phyloP scores from a whole-genome alignment of 768 basidiomycete genomes.

The Mycena pura region DNA sequence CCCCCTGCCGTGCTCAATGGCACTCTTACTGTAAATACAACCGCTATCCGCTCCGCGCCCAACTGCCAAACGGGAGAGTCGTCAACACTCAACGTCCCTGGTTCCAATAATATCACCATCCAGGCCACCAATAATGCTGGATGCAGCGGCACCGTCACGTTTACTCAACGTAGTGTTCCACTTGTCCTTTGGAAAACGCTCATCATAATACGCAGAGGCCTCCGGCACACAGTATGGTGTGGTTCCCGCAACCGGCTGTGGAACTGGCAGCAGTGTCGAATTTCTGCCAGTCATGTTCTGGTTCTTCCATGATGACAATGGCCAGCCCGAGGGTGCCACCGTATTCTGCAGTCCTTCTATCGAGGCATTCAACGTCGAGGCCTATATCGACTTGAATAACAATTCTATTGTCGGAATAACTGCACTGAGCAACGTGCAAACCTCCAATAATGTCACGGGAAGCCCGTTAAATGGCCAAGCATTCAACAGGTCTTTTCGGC shows the following conservation, averaged over 20 bases:
- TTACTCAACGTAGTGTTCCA: conserved; percentile 40
- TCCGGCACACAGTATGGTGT: conserved; percentile 55
- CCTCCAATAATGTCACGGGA: conserved; percentile 60
- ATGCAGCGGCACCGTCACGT: conserved; percentile 47
- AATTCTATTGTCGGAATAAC: conserved; percentile 47
- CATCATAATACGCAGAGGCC: neutral
- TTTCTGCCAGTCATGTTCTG: conserved; percentile 72
- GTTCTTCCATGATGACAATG: conserved; percentile 52
- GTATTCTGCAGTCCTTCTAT: conserved; percentile 68
- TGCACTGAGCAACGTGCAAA: conserved; percentile 33
- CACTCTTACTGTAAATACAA: conserved; percentile 57
- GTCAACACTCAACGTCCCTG: conserved; percentile 29
- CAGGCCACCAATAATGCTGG: conserved; percentile 53
- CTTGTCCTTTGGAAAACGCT: neutral
- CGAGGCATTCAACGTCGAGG: conserved; percentile 47
- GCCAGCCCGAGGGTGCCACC: conserved; percentile 47
- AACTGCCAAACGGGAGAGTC: conserved; percentile 53
- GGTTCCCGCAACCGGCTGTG: conserved; percentile 40
- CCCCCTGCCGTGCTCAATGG: conserved; percentile 57
- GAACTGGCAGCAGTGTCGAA: conserved; percentile 34
- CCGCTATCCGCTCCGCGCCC: conserved; percentile 52
- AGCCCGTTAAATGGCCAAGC: conserved; percentile 49
- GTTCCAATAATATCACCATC: conserved; percentile 41
- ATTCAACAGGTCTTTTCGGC: conserved; percentile 60
- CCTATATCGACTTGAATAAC: conserved; percentile 51